Percentiles rank a stretch among this genome's conserved stretches.
Evolutionary conservation across 805 yeast species (phyloP).

Genomic region (Metschnikowia proteae): DNA sequence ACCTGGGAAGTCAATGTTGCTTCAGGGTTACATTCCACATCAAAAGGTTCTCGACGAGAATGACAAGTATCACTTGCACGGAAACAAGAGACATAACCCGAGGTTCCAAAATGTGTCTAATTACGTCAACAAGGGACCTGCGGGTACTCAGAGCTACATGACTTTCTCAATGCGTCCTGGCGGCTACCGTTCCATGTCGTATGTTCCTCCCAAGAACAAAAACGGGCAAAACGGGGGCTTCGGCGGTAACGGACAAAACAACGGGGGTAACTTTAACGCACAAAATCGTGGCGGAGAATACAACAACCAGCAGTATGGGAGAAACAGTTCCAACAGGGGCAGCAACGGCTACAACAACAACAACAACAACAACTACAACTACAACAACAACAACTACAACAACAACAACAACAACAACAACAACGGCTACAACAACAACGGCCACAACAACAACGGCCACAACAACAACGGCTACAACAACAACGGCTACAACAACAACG

Average conservation of each 20-base stretch:
- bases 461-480: neutral
- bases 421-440: neutral
- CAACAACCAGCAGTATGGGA: constrained; percentile 2
- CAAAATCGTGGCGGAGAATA: neutral
- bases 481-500: neutral
- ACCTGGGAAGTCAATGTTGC: constrained; percentile 74
- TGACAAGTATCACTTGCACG: constrained; percentile 60
- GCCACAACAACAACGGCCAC: neutral
- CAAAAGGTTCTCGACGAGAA: constrained; percentile 57
- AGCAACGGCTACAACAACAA: constrained; percentile 1
- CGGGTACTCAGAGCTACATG: constrained; percentile 30
- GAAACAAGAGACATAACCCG: constrained; percentile 31
- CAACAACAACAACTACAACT: neutral
- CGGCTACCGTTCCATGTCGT: constrained; percentile 32
- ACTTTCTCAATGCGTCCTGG: constrained; percentile 35
- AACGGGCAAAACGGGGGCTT: constrained; percentile 7
- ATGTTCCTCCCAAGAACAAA: constrained; percentile 7
- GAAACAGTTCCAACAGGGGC: constrained; percentile 4
- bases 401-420: neutral
- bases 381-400: neutral
- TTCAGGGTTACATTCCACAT: constrained; percentile 73
- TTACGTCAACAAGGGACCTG: constrained; percentile 40
- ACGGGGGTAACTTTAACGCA: constrained; percentile 7
- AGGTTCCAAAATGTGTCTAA: constrained; percentile 19
- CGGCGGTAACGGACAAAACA: constrained; percentile 15